Conservation (phyloP, 208 protist species). For the Leishmania aethiopica region DNA sequence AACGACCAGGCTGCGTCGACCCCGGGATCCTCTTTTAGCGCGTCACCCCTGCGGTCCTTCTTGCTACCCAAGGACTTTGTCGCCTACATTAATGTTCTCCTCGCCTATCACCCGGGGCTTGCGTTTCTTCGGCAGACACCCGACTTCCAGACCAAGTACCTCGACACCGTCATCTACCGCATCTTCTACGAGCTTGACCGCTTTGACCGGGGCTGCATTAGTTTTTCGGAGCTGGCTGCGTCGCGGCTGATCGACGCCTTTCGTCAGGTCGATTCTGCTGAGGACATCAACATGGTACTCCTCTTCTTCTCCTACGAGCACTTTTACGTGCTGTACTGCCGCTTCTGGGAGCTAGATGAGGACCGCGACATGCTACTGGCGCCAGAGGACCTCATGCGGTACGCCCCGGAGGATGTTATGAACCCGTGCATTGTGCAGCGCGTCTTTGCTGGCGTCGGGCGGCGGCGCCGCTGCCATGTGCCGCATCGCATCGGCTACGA, state of each 20-base stretch:
- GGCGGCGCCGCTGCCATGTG: slow-evolving; percentile 38
- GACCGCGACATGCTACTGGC: slow-evolving; percentile 94
- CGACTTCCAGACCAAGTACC: slow-evolving; percentile 95
- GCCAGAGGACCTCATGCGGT: slow-evolving; percentile 86
- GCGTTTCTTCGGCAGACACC: slow-evolving; percentile 92
- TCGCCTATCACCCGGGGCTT: slow-evolving; percentile 93
- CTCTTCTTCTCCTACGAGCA: slow-evolving; percentile 99
- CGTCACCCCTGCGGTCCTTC: slow-evolving; percentile 38
- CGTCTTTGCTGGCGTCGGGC: slow-evolving; percentile 72
- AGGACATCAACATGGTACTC: slow-evolving; percentile 92
- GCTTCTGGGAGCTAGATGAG: slow-evolving; percentile 98
- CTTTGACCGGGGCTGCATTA: slow-evolving; percentile 78
- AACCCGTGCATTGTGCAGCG: slow-evolving; percentile 82
- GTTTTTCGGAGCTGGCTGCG: slow-evolving; percentile 70
- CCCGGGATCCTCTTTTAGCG: neutral
- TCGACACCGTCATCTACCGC: slow-evolving; percentile 95
- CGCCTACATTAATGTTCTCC: slow-evolving; percentile 72
- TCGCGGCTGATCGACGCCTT: slow-evolving; percentile 84
- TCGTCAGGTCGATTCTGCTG: slow-evolving; percentile 76
- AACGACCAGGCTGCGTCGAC: slow-evolving; percentile 3
- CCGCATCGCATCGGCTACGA: slow-evolving; percentile 89
- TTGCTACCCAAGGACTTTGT: slow-evolving; percentile 80
- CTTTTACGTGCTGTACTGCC: slow-evolving; percentile 99
- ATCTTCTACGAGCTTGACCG: slow-evolving; percentile 96
- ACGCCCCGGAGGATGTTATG: slow-evolving; percentile 81